phyloP scores from a whole-genome alignment of 2,329 filamentous ascomycete species.

The Pseudogymnoascus sp. region DNA sequence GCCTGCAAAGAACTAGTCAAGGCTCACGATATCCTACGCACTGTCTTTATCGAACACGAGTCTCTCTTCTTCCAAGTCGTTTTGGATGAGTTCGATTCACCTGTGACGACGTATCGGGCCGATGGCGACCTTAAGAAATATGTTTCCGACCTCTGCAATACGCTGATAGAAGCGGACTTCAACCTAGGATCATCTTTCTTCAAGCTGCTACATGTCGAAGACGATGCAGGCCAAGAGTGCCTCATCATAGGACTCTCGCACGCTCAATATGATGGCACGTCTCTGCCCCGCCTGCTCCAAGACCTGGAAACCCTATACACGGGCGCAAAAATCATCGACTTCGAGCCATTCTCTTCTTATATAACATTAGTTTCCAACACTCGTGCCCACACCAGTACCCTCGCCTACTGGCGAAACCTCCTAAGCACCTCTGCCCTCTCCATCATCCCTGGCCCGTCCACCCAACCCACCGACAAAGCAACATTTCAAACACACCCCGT shows the following conservation, averaged over 20 bases:
- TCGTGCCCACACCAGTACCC: not conserved
- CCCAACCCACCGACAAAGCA: conserved; percentile 21
- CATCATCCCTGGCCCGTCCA: conserved; percentile 13
- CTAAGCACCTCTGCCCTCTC: conserved; percentile 32
- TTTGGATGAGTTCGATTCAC: conserved; percentile 28
- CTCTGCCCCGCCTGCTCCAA: conserved; percentile 33
- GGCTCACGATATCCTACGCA: conserved; percentile 33
- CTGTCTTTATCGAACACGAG: conserved; percentile 32
- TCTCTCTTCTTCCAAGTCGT: conserved; percentile 31
- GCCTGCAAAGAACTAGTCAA: conserved; percentile 27
- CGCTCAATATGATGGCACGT: conserved; percentile 58
- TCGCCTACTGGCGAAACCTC: conserved; percentile 37
- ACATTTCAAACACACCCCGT: conserved; percentile 28
- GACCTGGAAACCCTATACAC: conserved; percentile 28
- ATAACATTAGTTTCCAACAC: conserved; percentile 19
- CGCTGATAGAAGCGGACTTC: conserved; percentile 32
- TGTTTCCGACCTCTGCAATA: conserved; percentile 26
- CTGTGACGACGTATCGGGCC: conserved; percentile 23
- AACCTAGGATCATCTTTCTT: conserved; percentile 34
- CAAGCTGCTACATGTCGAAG: conserved; percentile 24
- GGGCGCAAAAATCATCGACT: conserved; percentile 24
- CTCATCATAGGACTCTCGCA: conserved; percentile 43
- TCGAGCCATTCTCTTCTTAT: conserved; percentile 35
- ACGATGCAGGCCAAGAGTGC: conserved; percentile 24
- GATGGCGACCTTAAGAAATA: conserved; percentile 29